phyloP scores from a whole-genome alignment of 75 land plant genomes.

The Picea sitchensis region DNA sequence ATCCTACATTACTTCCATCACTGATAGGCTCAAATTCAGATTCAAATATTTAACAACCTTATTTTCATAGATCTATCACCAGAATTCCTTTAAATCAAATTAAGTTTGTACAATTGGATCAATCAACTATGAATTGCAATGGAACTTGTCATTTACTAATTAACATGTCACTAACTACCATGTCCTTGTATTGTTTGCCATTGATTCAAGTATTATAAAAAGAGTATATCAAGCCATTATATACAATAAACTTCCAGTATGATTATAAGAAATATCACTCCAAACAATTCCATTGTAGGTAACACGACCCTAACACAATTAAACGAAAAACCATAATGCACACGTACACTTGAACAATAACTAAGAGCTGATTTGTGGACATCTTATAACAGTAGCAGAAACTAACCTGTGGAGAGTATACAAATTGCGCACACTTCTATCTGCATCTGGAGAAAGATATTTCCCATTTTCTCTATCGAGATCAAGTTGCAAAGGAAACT shows the following conservation, averaged over 20 bases:
- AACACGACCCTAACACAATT: no score
- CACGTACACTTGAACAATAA: no score
- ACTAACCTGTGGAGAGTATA: conserved; percentile 72
- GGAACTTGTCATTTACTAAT: background rate
- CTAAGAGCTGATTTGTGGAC: no score
- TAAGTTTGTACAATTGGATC: background rate
- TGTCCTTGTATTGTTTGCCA: background rate
- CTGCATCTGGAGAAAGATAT: conserved; percentile 74
- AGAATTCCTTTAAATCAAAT: background rate
- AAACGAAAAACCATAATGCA: no score
- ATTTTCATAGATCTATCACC: background rate
- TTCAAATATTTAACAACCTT: background rate
- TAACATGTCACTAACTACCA: background rate
- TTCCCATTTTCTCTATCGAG: conserved; percentile 75
- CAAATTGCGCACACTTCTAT: conserved; percentile 71
- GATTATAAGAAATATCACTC: no score
- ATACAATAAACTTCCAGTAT: no score
- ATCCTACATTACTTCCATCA: background rate
- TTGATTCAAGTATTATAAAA: background rate
- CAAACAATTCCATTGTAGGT: no score
- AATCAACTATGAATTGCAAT: background rate
- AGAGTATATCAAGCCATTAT: background rate
- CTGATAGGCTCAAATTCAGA: background rate
- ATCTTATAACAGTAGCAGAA: no score
- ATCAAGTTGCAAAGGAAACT: conserved; percentile 68